These are phyloP conservation scores for Metschnikowia gelsemii DNA, from an alignment of 805 yeast species.

Conservation along the genomic window DNA sequence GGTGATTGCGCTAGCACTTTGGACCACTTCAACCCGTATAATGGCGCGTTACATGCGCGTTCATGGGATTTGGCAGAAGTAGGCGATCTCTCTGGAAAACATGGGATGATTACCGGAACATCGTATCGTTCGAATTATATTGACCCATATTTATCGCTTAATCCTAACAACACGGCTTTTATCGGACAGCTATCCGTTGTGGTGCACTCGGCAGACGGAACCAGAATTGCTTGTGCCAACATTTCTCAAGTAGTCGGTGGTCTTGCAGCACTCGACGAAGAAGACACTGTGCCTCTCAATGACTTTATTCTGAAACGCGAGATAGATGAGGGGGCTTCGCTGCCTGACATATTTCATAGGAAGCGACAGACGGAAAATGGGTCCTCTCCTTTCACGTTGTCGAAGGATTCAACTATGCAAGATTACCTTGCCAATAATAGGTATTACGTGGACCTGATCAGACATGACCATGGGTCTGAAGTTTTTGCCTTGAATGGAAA, in stretches of 20 bases:
- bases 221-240: not conserved
- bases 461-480: constrained; percentile 22
- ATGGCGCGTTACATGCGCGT: not conserved
- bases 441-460: constrained; percentile 21
- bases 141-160: not conserved
- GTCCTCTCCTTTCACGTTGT: constrained; percentile 47
- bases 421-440: constrained; percentile 23
- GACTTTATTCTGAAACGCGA: too few species aligned
- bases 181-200: not conserved
- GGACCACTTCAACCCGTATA: not conserved
- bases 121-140: not conserved
- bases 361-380: too few species aligned
- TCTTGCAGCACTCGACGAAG: not conserved
- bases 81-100: not conserved
- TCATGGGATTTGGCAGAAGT: not conserved
- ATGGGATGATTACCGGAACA: not conserved
- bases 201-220: not conserved
- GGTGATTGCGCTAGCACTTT: not conserved
- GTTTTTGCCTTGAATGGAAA: constrained; percentile 22
- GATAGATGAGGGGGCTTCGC: too few species aligned
- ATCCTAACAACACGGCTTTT: not conserved
- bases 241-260: not conserved
- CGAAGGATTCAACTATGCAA: constrained; percentile 30
- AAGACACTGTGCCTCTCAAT: too few species aligned
- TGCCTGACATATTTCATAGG: too few species aligned